A percentile compares a stretch with the other conserved stretches of the same genome.
Evolutionary conservation across 1,139 yeast genomes (phyloP).

Genomic region (Candida glucosophila): DNA sequence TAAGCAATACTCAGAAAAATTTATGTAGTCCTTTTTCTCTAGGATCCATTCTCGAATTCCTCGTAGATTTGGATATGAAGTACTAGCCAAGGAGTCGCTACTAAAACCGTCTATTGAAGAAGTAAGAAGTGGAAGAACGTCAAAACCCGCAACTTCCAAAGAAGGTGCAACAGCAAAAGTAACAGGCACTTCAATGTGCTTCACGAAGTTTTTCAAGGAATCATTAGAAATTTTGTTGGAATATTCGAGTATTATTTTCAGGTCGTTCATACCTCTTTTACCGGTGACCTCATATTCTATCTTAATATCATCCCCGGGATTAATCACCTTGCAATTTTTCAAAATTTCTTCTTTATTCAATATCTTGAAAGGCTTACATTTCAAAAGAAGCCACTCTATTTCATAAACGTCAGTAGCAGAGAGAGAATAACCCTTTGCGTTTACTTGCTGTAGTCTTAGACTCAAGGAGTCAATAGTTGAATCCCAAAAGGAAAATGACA

Average conservation of each 20-base stretch:
- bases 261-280: conserved; percentile 64
- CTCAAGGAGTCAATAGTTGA: conserved; percentile 63
- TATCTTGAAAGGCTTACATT: conserved; percentile 48
- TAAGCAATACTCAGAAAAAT: conserved; percentile 42
- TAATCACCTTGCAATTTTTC: conserved; percentile 24
- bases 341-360: conserved; percentile 29
- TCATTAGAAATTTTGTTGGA: conserved; percentile 32
- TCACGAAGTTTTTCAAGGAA: conserved; percentile 30
- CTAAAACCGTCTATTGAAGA: no score
- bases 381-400: conserved; percentile 58
- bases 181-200: conserved; percentile 57
- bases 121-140: conserved; percentile 27
- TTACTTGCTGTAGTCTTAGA: conserved; percentile 18
- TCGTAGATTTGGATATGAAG: conserved; percentile 4
- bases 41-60: not conserved
- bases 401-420: conserved; percentile 65
- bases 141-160: conserved; percentile 68
- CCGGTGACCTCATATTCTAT: conserved; percentile 61
- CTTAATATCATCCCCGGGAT: conserved; percentile 21
- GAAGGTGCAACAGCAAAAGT: conserved; percentile 63
- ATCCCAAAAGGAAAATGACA: conserved; percentile 61
- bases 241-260: conserved; percentile 60
- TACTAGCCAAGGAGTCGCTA: conserved; percentile 10
- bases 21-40: not conserved
- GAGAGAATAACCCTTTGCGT: conserved; percentile 29